A percentile compares a stretch with the other conserved stretches of the same genome.
Conservation (phyloP, 306 rosid species). For the Betula pendula region DNA sequence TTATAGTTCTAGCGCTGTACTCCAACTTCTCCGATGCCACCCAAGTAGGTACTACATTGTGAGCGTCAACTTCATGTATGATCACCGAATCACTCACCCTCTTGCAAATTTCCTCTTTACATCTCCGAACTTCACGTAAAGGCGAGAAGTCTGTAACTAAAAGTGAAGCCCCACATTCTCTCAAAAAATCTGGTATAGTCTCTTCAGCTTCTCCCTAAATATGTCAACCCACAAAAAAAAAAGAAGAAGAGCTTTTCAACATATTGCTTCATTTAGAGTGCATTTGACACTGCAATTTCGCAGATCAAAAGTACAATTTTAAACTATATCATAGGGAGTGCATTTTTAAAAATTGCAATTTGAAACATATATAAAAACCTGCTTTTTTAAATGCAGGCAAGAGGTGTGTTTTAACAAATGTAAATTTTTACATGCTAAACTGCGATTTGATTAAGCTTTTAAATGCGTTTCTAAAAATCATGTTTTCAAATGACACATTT, state of each 20-base stretch:
- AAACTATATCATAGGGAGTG: too few relatives aligned
- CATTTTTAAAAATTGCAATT: too few relatives aligned
- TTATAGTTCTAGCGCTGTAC: conserved; percentile 77
- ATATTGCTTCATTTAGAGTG: background rate
- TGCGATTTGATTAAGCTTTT: too few relatives aligned
- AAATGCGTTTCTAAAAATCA: too few relatives aligned
- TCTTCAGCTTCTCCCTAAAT: conserved; percentile 83
- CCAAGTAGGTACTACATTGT: conserved; percentile 89
- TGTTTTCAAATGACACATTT: too few relatives aligned
- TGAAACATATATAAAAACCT: too few relatives aligned
- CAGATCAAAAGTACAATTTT: too few relatives aligned
- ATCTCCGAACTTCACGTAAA: conserved; percentile 58
- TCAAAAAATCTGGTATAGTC: conserved; percentile 64
- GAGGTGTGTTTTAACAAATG: too few relatives aligned
- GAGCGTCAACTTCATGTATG: conserved; percentile 89
- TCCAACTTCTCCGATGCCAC: conserved; percentile 86
- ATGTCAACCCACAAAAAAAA: conserved; percentile 1
- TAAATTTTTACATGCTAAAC: too few relatives aligned
- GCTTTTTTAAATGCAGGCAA: too few relatives aligned
- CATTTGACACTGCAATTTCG: too few relatives aligned
- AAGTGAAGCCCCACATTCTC: conserved; percentile 81
- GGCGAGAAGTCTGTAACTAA: conserved; percentile 90
- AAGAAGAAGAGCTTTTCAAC: background rate
- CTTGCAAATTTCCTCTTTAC: conserved; percentile 74
- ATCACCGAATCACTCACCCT: conserved; percentile 56